Evolutionary conservation across 495 filamentous ascomycete species (phyloP).

Genomic region (Immersiella caudata): DNA sequence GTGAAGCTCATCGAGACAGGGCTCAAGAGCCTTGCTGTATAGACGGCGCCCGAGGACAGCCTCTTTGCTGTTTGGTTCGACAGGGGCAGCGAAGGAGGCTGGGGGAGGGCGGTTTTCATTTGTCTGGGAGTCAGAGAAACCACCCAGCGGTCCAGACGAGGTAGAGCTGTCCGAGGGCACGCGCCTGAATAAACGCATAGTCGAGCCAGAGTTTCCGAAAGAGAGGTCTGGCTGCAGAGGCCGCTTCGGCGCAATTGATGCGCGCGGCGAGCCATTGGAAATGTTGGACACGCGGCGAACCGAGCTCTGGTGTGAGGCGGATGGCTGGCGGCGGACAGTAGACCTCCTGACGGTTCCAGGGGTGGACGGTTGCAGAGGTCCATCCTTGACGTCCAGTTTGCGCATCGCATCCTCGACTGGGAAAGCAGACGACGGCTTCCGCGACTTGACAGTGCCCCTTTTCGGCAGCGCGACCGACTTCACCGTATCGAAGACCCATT

Average conservation of each 20-base stretch:
- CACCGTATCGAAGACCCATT: conserved; percentile 98
- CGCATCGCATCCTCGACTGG: conserved; percentile 60
- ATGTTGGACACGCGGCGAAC: conserved; percentile 43
- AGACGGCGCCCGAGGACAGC: conserved; percentile 75
- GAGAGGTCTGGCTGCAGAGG: conserved; percentile 81
- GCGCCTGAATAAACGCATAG: conserved; percentile 85
- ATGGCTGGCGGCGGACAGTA: conserved; percentile 58
- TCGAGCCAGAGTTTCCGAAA: conserved; percentile 88
- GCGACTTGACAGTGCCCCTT: conserved; percentile 49
- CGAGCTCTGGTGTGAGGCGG: conserved; percentile 42
- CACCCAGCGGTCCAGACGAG: conserved; percentile 31
- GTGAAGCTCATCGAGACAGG: conserved; percentile 79
- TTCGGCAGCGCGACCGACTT: conserved; percentile 57
- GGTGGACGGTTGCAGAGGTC: conserved; percentile 54
- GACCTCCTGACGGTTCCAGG: conserved; percentile 54
- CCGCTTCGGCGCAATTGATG: conserved; percentile 65
- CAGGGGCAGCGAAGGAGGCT: conserved; percentile 32
- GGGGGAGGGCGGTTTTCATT: conserved; percentile 50
- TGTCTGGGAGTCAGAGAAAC: conserved; percentile 39
- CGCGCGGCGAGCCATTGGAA: conserved; percentile 48
- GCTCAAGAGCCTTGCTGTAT: conserved; percentile 77
- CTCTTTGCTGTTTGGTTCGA: conserved; percentile 71
- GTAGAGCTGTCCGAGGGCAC: conserved; percentile 70
- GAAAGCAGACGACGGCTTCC: conserved; percentile 56
- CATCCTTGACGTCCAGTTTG: conserved; percentile 62